Conservation (phyloP, 2,329 filamentous ascomycete genomes). For the Microdochium bolleyi region DNA sequence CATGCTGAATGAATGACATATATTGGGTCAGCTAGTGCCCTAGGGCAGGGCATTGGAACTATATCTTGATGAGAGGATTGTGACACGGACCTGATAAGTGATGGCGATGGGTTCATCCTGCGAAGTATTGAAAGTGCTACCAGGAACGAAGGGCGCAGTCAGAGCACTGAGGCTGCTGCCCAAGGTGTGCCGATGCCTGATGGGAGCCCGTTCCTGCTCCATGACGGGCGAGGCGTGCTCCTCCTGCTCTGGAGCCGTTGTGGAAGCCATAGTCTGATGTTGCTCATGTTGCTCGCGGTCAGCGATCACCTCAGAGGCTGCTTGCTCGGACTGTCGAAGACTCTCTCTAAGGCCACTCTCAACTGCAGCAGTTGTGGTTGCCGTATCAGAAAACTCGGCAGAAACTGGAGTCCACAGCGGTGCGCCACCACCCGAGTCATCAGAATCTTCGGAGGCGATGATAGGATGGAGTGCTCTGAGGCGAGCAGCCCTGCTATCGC, state of each 20-base stretch:
- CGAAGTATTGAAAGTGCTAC: not conserved
- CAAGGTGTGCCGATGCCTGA: not conserved
- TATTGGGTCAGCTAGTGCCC: not conserved
- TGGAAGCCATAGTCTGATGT: not conserved
- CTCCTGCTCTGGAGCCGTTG: not conserved
- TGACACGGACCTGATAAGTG: not conserved
- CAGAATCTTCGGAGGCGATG: not conserved
- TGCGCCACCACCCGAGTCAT: not conserved
- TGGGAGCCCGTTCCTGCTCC: not conserved
- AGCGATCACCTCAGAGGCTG: not conserved
- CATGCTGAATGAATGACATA: too few relatives aligned
- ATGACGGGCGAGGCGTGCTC: not conserved
- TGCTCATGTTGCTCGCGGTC: not conserved
- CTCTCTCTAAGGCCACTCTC: not conserved
- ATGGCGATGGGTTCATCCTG: not conserved
- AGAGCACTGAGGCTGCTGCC: not conserved
- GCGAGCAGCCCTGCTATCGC: not conserved
- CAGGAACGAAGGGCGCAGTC: not conserved
- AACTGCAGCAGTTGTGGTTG: not conserved
- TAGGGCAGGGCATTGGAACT: not conserved
- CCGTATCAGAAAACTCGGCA: not conserved
- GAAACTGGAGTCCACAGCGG: not conserved
- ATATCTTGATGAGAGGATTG: not conserved
- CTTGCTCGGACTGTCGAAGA: not conserved
- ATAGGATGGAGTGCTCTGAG: not conserved